Evolutionary conservation across 805 yeast species (phyloP), one percentile per base, ranked within the genome.

Genomic region (Candida sonorensis): DNA sequence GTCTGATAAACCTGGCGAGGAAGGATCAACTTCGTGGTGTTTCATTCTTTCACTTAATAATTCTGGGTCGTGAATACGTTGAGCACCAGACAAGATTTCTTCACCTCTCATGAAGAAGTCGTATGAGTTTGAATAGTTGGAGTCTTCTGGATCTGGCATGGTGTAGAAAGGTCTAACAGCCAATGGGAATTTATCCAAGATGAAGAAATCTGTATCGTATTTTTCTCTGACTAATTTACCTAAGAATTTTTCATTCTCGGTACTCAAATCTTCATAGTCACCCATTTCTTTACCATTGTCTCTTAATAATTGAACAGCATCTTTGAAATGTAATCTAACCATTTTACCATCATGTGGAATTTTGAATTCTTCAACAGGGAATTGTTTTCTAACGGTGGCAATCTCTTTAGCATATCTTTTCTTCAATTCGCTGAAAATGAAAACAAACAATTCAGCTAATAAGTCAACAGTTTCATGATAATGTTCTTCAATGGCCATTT

Each of bases 71-170:
- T 92, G 99, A 49, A 92, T 76, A 75, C 99, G 95, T 69, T 92
- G 99, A 37, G 98, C 99, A 53, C 99, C 99, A n/a, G 96, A 86
- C 48, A 92, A 67, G 51, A 92, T 92, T 67, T 92, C 99, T 68
- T 92, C 98, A 58, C 99, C 99, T 69, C 98, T 82, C 98, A 92
- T 92, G 75, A 92, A 92, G 80, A 92, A 92, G 67, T 92, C 98
- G 59, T 90, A 92, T 14, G 97, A 90, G 76, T 92, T 92, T 43
- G 97, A 88, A 67, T 88, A 88, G 49, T 81, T 72, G 43, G 95
- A 77, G 65, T 92, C 88, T 53, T 77, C 81, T 13, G 97, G 72
- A 59, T 87, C 96, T 41, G 98, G 97, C 98, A 92, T 92, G 30
- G 99, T 92, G 75, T 92, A 92, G 75, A 92, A 92, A 37, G 99